Base-by-base conservation (phyloP, 768 basidiomycete genomes). In the Basidioascus undulatus region DNA sequence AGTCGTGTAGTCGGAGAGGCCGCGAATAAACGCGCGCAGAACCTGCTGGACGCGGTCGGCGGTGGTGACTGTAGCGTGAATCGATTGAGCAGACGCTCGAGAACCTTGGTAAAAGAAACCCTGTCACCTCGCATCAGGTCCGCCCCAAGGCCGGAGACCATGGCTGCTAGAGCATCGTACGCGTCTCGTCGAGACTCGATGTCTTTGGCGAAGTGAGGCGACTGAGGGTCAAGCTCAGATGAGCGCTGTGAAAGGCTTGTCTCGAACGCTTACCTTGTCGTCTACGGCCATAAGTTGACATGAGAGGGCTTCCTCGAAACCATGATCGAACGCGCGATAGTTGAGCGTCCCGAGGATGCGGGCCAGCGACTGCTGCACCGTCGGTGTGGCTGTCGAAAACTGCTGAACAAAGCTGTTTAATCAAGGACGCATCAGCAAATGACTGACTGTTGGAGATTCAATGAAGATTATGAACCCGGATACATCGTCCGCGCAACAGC, bases 1-100 rank as follows among this genome's bases (percentile, higher is more conserved):
- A 36, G 70, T 72, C 5, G 81, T 77, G 54, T 96, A 98, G 60
- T 98, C 87, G 16, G 70, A 65, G 39, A 98, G 58, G 4, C 82
- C 86, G n/a, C 53, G 55, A n/a, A 74, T 56, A 21, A 61, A 47
- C 16, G 68, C 65, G 40, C 66, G 60, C 38, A 76, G 40, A 23
- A 53, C 50, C 1, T 36, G 7, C 0, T 25, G 23, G 33, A 53
- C 47, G 6, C 28, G 4, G n/a, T 5, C 26, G 20, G 28, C 10
- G 10, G 28, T 30, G 2, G 28, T 15, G 28, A 30, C 28, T 30
- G 28, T 9, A 30, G 10, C 10, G 28, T n/a, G n/a, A n/a, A n/a
- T n/a, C n/a, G n/a, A n/a, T n/a, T n/a, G 1, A n/a, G 6, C 4
- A 49, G 18, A 0, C 47, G 44, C 8, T 32, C 1, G 0, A 38